Percentiles rank a stretch among this genome's conserved stretches.
Conservation (phyloP, 1,284 basidiomycete genomes). For the Ceratobasidium sp. region DNA sequence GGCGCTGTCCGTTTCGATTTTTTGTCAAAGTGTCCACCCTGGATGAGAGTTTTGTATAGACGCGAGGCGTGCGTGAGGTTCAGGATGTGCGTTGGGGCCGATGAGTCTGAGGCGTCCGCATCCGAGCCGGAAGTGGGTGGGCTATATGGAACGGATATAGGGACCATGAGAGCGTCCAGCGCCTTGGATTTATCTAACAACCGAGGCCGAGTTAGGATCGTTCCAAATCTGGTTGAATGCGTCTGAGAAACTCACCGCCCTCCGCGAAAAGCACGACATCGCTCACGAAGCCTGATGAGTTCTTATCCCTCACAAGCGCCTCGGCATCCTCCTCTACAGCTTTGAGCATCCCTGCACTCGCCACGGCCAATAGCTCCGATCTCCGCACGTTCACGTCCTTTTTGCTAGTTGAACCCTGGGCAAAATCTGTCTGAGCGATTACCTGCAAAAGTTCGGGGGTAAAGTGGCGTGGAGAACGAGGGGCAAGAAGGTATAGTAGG, state of each 20-base stretch:
- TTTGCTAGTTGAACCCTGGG: constrained; percentile 79
- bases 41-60: constrained; percentile 86
- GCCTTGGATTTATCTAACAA: constrained; percentile 76
- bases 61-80: constrained; percentile 84
- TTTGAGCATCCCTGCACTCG: constrained; percentile 75
- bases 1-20: constrained; percentile 67
- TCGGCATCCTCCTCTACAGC: constrained; percentile 74
- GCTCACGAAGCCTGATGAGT: constrained; percentile 78
- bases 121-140: constrained; percentile 61
- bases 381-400: constrained; percentile 74
- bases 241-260: constrained; percentile 69
- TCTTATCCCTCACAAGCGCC: constrained; percentile 76
- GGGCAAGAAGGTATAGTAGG: constrained; percentile 83
- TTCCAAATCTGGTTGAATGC: not conserved
- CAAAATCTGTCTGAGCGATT: constrained; percentile 77
- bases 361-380: constrained; percentile 76
- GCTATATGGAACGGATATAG: constrained; percentile 64
- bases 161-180: constrained; percentile 69
- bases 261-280: constrained; percentile 87
- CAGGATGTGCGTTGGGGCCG: constrained; percentile 74
- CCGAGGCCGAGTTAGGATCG: not conserved
- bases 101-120: constrained; percentile 13
- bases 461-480: constrained; percentile 83
- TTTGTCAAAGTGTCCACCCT: constrained; percentile 87
- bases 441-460: constrained; percentile 79